These are phyloP conservation scores for Emmonsia crescens DNA, from an alignment of 2,329 filamentous ascomycete species.

Conservation along the genomic window DNA sequence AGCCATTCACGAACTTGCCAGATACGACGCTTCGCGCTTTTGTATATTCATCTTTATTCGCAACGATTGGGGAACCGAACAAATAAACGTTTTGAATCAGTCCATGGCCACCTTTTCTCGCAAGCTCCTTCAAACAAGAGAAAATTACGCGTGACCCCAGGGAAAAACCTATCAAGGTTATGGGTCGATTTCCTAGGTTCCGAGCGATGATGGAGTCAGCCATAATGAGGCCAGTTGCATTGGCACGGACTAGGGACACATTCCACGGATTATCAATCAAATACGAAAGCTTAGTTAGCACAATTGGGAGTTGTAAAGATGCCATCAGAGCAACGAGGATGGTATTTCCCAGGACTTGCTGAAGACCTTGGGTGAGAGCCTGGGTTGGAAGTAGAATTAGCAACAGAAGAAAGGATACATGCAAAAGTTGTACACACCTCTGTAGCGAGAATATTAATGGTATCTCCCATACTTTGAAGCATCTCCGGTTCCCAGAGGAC, in stretches of 20 bases:
- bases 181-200: constrained; percentile 78
- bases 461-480: constrained; percentile 94
- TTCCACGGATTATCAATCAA: constrained; percentile 98
- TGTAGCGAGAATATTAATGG: constrained; percentile 94
- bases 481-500: constrained; percentile 97
- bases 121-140: constrained; percentile 76
- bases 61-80: constrained; percentile 85
- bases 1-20: constrained; percentile 91
- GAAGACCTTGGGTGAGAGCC: constrained; percentile 90
- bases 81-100: constrained; percentile 91
- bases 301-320: constrained; percentile 79
- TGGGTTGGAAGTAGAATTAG: constrained; percentile 25
- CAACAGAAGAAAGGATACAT: neutral
- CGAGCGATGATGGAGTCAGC: constrained; percentile 88
- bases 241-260: constrained; percentile 86
- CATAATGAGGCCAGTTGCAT: constrained; percentile 77
- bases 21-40: constrained; percentile 72
- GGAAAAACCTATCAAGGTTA: constrained; percentile 91
- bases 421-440: constrained; percentile 51
- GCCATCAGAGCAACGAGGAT: constrained; percentile 85
- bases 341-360: constrained; percentile 87
- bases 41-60: constrained; percentile 81
- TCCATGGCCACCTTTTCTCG: constrained; percentile 71
- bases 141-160: constrained; percentile 88
- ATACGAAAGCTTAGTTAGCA: constrained; percentile 87